These are phyloP conservation scores for Kwoniella sp. DNA, from an alignment of 768 basidiomycete genomes.

Conservation along the genomic window DNA sequence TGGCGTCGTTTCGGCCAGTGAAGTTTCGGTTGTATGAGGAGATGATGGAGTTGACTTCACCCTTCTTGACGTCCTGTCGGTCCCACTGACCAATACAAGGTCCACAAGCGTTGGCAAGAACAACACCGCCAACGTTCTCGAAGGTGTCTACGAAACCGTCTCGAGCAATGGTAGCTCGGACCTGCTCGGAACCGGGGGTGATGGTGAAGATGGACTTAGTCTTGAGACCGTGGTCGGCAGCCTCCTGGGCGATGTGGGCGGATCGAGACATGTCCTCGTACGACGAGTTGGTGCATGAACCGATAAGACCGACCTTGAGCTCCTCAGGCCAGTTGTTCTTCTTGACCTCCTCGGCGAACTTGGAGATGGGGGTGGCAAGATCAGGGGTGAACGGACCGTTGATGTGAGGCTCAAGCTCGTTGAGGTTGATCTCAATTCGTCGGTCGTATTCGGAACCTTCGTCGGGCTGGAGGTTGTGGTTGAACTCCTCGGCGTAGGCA, in stretches of 20 bases:
- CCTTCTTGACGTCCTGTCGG: slow-evolving; percentile 93
- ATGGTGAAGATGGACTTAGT: slow-evolving; percentile 95
- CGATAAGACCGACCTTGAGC: slow-evolving; percentile 95
- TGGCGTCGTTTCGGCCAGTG: slow-evolving; percentile 98
- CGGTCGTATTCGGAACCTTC: slow-evolving; percentile 90
- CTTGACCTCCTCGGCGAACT: slow-evolving; percentile 87
- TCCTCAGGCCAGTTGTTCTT: slow-evolving; percentile 96
- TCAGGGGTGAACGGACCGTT: slow-evolving; percentile 99
- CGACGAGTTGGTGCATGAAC: slow-evolving; percentile 99
- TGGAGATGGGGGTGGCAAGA: slow-evolving; percentile 95
- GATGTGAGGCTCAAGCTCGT: slow-evolving; percentile 97
- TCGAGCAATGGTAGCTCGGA: slow-evolving; percentile 94
- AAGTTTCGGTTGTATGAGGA: slow-evolving; percentile 99
- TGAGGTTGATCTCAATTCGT: slow-evolving; percentile 90
- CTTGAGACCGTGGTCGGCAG: slow-evolving; percentile 78
- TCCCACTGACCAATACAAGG: slow-evolving; percentile 99
- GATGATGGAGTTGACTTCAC: slow-evolving; percentile 95
- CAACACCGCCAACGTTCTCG: slow-evolving; percentile 84
- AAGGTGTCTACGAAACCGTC: slow-evolving; percentile 90
- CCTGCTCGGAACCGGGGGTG: slow-evolving; percentile 97
- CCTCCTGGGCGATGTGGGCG: slow-evolving; percentile 88
- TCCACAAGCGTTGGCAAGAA: slow-evolving; percentile 97
- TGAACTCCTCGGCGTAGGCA: slow-evolving; percentile 82
- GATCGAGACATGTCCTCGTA: slow-evolving; percentile 99
- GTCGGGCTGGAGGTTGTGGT: slow-evolving; percentile 88